Conservation (phyloP, 441 rosid species). For the Populus tomentosa region DNA sequence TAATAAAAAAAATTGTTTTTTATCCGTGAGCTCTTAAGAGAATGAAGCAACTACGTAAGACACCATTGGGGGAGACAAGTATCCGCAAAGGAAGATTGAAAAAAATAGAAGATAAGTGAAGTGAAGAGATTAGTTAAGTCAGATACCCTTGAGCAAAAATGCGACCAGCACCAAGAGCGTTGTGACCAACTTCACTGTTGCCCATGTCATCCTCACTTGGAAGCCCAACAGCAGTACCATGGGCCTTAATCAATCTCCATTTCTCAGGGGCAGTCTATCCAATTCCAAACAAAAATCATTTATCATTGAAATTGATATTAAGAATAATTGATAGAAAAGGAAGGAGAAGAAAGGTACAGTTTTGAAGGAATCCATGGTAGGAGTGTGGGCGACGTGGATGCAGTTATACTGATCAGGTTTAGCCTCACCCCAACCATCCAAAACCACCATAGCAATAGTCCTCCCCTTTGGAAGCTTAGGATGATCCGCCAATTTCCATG, state of each 20-base stretch:
- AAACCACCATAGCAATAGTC: constrained; percentile 66
- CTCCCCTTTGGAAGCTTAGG: constrained; percentile 79
- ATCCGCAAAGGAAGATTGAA: no score
- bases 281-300: neutral
- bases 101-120: neutral
- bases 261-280: constrained; percentile 61
- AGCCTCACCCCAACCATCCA: constrained; percentile 98
- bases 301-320: neutral
- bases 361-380: constrained; percentile 91
- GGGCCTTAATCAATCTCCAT: constrained; percentile 90
- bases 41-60: neutral
- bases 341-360: constrained; percentile 29
- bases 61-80: neutral
- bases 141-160: constrained; percentile 82
- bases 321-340: neutral
- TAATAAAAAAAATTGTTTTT: neutral
- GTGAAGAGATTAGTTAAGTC: neutral
- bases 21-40: neutral
- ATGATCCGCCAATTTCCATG: constrained; percentile 78
- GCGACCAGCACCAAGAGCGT: constrained; percentile 97
- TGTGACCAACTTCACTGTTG: constrained; percentile 97
- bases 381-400: constrained; percentile 85
- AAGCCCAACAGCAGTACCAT: constrained; percentile 89
- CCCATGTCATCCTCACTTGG: constrained; percentile 99
- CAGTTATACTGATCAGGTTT: constrained; percentile 80